Evolutionary conservation across 225 moss, liverwort and hornwort genomes (phyloP), one percentile per base, ranked within the genome.

Genomic region (Marchantia paleacea): DNA sequence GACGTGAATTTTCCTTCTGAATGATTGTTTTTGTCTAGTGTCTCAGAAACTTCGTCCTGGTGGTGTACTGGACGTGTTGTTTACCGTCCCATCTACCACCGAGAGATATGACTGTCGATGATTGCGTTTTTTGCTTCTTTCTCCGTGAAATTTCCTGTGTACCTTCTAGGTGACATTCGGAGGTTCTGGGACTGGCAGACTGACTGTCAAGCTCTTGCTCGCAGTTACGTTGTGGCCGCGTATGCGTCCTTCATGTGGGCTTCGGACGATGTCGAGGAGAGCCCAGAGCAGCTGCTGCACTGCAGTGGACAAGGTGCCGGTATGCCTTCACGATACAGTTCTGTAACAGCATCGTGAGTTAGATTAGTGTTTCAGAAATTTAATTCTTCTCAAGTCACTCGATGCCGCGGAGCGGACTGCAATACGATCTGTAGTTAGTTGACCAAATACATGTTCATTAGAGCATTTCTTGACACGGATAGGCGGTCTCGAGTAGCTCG

Each of bases 171-270:
- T 5, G 39, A 2, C 39, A 39, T 39, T 39, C 5, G 3, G 63
- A 63, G 63, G 7, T 7, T 9, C 19, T 73, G 52, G 1, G 16
- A 61, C 30, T 5, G 26, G 9, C 2, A 39, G 39, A 65, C 28
- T 79, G 63, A 65, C 24, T 51, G 0, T 8, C 19, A 28, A n/a
- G 28, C 0, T 60, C n/a, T 80, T 61, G 79, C 22, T 79, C 74
- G 78, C 83, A 83, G 83, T 73, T 83, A 83, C 28, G 83, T 83
- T 7, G 49, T 74, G 22, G 83, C 78, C 18, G 83, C 83, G 7
- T 79, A 83, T 52, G 83, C 83, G 0, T 83, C 83, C 0, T 83
- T 83, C 51, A n/a, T 83, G 61, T 83, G 83, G 83, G 22, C 69
- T 15, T 51, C 72, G 51, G 83, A 83, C 58, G 72, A 20, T 61